phyloP scores from a whole-genome alignment of 306 rosid genomes.

The Dryas alaskensis region DNA sequence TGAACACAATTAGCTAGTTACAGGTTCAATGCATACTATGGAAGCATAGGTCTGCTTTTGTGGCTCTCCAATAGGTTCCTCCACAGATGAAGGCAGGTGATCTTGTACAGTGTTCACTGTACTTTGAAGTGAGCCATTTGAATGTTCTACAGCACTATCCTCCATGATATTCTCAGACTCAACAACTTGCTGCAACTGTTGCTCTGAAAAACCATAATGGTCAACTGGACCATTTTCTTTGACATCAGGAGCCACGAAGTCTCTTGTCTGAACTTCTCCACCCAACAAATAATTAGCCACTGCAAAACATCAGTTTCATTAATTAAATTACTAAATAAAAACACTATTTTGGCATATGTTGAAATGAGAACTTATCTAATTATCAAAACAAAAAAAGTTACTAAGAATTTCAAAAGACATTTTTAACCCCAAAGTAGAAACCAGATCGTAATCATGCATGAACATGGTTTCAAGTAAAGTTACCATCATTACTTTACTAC shows the following conservation, averaged over 20 bases:
- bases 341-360: not conserved
- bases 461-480: conserved; percentile 9
- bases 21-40: conserved; percentile 55
- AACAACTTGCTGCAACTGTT: conserved; percentile 54
- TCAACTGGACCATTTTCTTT: conserved; percentile 66
- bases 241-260: conserved; percentile 54
- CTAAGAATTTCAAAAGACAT: not conserved
- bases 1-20: not conserved
- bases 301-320: conserved; percentile 43
- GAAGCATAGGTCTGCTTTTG: conserved; percentile 97
- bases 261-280: conserved; percentile 72
- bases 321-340: conserved; percentile 7
- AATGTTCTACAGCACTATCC: conserved; percentile 49
- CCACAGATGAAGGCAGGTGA: conserved; percentile 56
- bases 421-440: not conserved
- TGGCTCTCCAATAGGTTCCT: conserved; percentile 80
- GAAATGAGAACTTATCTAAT: conserved; percentile 6
- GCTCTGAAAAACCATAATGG: conserved; percentile 66
- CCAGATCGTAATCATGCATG: not conserved
- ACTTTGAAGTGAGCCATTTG: conserved; percentile 62
- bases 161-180: conserved; percentile 59
- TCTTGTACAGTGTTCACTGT: conserved; percentile 51
- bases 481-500: conserved; percentile 9
- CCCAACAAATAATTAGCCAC: conserved; percentile 66
- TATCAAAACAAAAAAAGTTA: conserved; percentile 3